Percentiles rank a stretch among this genome's conserved stretches.
Evolutionary conservation across 2,329 filamentous ascomycete genomes (phyloP).

Genomic region (Monilinia vaccinii-corymbosi): DNA sequence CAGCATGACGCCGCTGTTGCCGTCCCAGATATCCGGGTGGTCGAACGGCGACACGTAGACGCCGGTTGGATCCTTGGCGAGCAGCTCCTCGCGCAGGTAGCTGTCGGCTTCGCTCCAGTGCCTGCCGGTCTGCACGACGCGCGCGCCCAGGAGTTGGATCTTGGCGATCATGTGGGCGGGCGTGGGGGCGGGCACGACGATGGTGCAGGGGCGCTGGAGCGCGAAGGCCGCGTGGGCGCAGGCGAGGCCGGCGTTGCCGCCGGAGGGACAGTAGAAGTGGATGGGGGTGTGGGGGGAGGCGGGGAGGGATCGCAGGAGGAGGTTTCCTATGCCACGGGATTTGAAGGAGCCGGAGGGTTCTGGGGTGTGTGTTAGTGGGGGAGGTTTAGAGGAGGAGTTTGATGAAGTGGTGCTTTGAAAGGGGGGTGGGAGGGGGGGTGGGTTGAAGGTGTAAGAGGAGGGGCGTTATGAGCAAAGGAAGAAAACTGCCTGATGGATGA

Average conservation of each 20-base stretch:
- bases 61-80: constrained; percentile 38
- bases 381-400: too few relatives aligned
- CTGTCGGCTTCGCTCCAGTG: constrained; percentile 62
- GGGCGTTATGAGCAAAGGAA: constrained; percentile 38
- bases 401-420: neutral
- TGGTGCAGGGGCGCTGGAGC: constrained; percentile 42
- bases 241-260: constrained; percentile 78
- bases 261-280: constrained; percentile 73
- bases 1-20: constrained; percentile 50
- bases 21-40: constrained; percentile 58
- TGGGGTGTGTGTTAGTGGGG: neutral
- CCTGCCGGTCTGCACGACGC: constrained; percentile 59
- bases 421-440: neutral
- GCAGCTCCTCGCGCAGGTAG: constrained; percentile 50
- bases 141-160: constrained; percentile 56
- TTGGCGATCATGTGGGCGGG: constrained; percentile 63
- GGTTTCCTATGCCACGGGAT: constrained; percentile 64
- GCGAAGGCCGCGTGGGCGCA: constrained; percentile 63
- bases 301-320: constrained; percentile 45
- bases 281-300: constrained; percentile 29
- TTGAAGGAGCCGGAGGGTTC: constrained; percentile 61
- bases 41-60: constrained; percentile 66
- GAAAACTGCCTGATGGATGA: neutral
- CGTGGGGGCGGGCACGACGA: constrained; percentile 40
- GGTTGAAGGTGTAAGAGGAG: too few relatives aligned